Percentiles rank a stretch among this genome's conserved stretches.
phyloP scores from a whole-genome alignment of 2,329 filamentous ascomycete genomes.

The Xylaria multiplex region DNA sequence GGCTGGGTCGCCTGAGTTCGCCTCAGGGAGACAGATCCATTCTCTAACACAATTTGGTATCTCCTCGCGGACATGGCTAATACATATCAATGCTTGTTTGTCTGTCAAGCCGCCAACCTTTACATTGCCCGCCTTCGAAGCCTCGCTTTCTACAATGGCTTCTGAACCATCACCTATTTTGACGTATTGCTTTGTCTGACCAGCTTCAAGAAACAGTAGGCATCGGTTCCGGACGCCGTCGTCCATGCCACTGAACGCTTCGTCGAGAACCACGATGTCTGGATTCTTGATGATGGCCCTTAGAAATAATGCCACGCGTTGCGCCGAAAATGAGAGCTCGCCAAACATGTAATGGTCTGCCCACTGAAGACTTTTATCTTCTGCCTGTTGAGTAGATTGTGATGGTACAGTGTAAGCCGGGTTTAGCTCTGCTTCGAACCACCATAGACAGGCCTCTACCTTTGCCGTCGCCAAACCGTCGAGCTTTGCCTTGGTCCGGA shows the following conservation, averaged over 20 bases:
- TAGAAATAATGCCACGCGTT: conserved; percentile 86
- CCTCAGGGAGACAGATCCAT: conserved; percentile 86
- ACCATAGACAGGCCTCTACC: conserved; percentile 75
- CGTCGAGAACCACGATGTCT: conserved; percentile 85
- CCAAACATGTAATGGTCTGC: conserved; percentile 75
- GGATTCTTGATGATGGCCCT: conserved; percentile 82
- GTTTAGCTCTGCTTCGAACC: conserved; percentile 83
- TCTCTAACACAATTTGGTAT: conserved; percentile 84
- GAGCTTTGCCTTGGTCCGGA: conserved; percentile 75
- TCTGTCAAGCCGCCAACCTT: conserved; percentile 71
- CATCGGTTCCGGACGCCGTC: conserved; percentile 86
- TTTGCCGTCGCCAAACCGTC: conserved; percentile 64
- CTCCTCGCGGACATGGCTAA: conserved; percentile 91
- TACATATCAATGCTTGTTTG: conserved; percentile 86
- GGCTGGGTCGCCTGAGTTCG: conserved; percentile 69
- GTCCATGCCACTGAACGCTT: conserved; percentile 89
- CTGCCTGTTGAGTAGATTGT: conserved; percentile 23
- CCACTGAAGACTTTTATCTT: conserved; percentile 62
- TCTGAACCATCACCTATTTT: conserved; percentile 48
- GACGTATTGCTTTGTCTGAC: conserved; percentile 62
- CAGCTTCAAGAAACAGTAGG: conserved; percentile 77
- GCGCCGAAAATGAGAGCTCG: conserved; percentile 79
- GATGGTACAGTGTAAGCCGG: conserved; percentile 55
- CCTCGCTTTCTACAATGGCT: conserved; percentile 58
- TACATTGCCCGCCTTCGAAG: conserved; percentile 56